These are phyloP conservation scores for Solanum neorickii DNA, from an alignment of 257 asterid species.

Conservation along the genomic window DNA sequence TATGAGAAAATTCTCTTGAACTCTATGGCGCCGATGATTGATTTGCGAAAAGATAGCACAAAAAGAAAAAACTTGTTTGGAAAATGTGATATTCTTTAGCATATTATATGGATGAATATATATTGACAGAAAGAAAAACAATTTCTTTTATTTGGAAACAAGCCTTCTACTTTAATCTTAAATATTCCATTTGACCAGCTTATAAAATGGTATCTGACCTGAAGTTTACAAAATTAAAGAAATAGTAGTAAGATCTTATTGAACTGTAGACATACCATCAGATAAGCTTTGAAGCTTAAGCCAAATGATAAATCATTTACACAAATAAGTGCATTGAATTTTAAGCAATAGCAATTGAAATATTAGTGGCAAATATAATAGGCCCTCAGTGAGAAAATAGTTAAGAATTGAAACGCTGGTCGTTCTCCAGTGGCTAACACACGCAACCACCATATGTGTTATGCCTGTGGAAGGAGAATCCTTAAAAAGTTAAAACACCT, in stretches of 20 bases:
- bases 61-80: not conserved
- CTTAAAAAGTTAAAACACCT: not conserved
- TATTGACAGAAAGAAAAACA: not conserved
- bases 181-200: not conserved
- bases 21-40: not conserved
- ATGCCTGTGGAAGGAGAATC: not conserved
- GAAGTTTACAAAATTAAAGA: not conserved
- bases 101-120: no score
- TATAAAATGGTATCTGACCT: not conserved
- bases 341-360: not conserved
- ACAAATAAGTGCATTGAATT: not conserved
- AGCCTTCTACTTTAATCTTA: not conserved
- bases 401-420: not conserved
- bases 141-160: no score
- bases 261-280: not conserved
- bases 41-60: not conserved
- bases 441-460: not conserved
- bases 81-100: not conserved
- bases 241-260: not conserved
- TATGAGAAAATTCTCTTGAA: not conserved
- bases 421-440: not conserved
- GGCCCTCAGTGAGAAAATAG: not conserved
- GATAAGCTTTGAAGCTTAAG: not conserved
- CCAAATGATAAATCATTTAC: not conserved
- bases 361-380: not conserved